Base-by-base conservation (phyloP, 2,329 filamentous ascomycete species). In the Cordyceps cateniannulata region DNA sequence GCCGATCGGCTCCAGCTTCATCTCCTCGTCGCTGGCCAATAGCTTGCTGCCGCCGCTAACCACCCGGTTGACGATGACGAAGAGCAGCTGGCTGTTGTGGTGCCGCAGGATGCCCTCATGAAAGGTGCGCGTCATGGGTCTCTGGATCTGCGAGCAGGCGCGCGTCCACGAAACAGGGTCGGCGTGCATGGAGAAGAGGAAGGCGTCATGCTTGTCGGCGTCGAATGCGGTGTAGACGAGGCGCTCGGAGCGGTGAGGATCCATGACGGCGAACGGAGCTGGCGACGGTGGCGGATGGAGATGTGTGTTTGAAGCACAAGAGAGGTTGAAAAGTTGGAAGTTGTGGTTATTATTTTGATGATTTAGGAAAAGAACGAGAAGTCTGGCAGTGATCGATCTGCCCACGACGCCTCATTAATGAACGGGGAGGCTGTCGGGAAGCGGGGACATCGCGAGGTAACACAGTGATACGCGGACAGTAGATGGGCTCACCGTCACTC, bases 181-280 rank as follows among this genome's bases (percentile, higher is more conserved):
- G 18, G 27, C 29, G 53, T 57, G 52, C 35, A 57, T 45, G 8
- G 22, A 16, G 18, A 55, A 57, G 7, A 47, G 2, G 10, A 52
- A 47, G 4, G 22, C 59, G 12, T 51, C 47, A 29, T 61, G 59
- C 40, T 56, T 54, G 4, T 51, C 53, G 7, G 47, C 45, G 14
- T 62, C 40, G 20, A 38, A 58, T 12, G 48, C 35, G 27, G 40
- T 58, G 51, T 61, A 61, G 20, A 56, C 59, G 2, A 61, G 24
- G 24, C 45, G 51, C 22, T 56, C 35, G n/a, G 59, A 61, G 59
- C 51, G 59, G 29, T 48, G 52, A 6, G 59, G 45, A 22, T 58
- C 25, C 55, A 50, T 50, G 32, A 22, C 20, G 42, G 44, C 25
- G 14, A 38, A 14, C 2, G 7, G 25, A 32, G 52, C n/a, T 1